A percentile compares a stretch with the other conserved stretches of the same genome.
phyloP scores from a whole-genome alignment of 371 early-diverging fungal genomes.

The Mucor lusitanicus region DNA sequence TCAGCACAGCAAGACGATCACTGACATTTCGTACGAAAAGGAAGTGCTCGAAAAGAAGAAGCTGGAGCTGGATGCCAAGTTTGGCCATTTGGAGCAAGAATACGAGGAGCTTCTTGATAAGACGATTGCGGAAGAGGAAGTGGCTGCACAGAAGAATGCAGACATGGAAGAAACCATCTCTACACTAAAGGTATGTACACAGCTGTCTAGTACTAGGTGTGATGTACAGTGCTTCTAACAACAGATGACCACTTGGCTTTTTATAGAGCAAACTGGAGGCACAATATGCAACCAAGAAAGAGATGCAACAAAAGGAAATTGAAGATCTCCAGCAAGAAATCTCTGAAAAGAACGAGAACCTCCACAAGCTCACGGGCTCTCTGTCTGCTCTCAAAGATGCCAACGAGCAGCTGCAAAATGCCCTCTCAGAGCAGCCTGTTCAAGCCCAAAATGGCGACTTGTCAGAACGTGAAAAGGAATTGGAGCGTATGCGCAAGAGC shows the following conservation, averaged over 20 bases:
- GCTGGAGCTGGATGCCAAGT: slow-evolving; percentile 75
- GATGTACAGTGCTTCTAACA: background rate
- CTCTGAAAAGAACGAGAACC: slow-evolving; percentile 72
- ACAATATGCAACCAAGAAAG: slow-evolving; percentile 30
- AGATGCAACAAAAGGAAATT: slow-evolving; percentile 79
- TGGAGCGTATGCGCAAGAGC: slow-evolving; percentile 85
- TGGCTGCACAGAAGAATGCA: slow-evolving; percentile 56
- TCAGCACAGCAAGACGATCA: slow-evolving; percentile 70
- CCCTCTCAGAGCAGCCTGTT: slow-evolving; percentile 34
- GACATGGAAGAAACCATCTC: slow-evolving; percentile 74
- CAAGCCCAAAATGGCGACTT: slow-evolving; percentile 21
- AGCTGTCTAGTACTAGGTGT: background rate
- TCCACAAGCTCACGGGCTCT: slow-evolving; percentile 61
- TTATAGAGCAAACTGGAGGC: slow-evolving; percentile 75
- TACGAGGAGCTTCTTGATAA: slow-evolving; percentile 94
- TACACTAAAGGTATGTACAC: slow-evolving; percentile 64
- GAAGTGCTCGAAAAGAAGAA: slow-evolving; percentile 63
- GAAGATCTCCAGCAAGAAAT: slow-evolving; percentile 70
- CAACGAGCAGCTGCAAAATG: slow-evolving; percentile 19
- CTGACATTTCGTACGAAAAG: slow-evolving; percentile 67
- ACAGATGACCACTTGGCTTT: background rate
- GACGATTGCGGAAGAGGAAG: slow-evolving; percentile 91
- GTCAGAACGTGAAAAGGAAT: slow-evolving; percentile 79
- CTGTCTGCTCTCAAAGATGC: slow-evolving; percentile 35
- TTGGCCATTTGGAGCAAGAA: slow-evolving; percentile 78